Conservation (phyloP, 768 basidiomycete genomes). For the Melanogaster broomeanus region DNA sequence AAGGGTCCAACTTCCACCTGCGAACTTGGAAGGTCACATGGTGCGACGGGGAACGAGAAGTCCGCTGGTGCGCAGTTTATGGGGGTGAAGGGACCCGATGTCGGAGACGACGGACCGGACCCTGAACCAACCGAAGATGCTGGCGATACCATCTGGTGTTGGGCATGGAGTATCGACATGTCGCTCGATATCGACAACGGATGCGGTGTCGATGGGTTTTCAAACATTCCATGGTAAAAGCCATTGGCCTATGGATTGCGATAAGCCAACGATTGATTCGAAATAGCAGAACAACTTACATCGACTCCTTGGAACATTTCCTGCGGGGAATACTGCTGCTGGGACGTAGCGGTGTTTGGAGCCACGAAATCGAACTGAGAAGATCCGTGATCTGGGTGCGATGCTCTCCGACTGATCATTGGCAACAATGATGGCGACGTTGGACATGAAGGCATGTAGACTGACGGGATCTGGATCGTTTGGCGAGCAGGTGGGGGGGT, state of each 20-base stretch:
- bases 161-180: conserved; percentile 39
- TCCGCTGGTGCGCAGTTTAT: conserved; percentile 15
- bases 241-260: conserved; percentile 43
- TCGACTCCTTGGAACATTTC: conserved; percentile 35
- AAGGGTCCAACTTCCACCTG: conserved; percentile 14
- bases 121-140: conserved; percentile 47
- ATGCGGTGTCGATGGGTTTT: conserved; percentile 32
- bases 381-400: conserved; percentile 50
- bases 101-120: conserved; percentile 53
- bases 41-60: conserved; percentile 21
- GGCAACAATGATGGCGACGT: conserved; percentile 55
- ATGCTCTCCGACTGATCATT: conserved; percentile 63
- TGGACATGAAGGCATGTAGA: conserved; percentile 64
- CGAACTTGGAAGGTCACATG: conserved; percentile 15
- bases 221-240: conserved; percentile 52
- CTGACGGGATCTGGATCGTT: conserved; percentile 67
- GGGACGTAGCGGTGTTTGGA: conserved; percentile 42
- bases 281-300: conserved; percentile 35
- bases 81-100: conserved; percentile 53
- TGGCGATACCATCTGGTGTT: conserved; percentile 51
- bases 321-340: conserved; percentile 37
- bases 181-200: conserved; percentile 46
- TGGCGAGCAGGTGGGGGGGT: conserved; percentile 66
- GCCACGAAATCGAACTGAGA: conserved; percentile 60
- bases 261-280: conserved; percentile 6